These are phyloP conservation scores for Ceratonia siliqua DNA, from an alignment of 306 rosid genomes.

Conservation along the genomic window DNA sequence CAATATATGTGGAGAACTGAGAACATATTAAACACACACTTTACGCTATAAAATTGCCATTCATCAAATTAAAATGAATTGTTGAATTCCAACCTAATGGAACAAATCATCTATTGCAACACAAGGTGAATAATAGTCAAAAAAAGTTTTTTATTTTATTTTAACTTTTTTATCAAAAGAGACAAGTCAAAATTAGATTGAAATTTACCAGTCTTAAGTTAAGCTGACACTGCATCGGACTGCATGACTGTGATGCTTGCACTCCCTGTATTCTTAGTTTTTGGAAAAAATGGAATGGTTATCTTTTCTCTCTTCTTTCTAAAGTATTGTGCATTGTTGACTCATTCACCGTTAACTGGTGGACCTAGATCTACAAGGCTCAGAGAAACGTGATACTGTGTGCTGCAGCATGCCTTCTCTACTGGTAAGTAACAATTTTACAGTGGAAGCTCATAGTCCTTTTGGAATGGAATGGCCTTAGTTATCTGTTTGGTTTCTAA, in stretches of 20 bases:
- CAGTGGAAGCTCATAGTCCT: neutral
- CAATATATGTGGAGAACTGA: neutral
- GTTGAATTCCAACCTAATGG: neutral
- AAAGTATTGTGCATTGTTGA: neutral
- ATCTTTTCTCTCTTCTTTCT: neutral
- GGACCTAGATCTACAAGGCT: constrained; percentile 82
- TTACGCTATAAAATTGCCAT: neutral
- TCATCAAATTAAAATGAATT: neutral
- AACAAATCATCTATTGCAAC: neutral
- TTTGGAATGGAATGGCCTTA: constrained; percentile 9
- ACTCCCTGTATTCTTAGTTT: neutral
- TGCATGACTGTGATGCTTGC: neutral
- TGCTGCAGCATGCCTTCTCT: constrained; percentile 70
- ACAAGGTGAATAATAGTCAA: neutral
- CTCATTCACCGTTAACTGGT: constrained; percentile 34
- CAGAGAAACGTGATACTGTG: constrained; percentile 91
- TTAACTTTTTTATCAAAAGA: neutral
- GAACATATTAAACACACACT: neutral
- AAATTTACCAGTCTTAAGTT: constrained; percentile 7
- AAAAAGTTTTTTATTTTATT: neutral
- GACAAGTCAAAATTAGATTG: neutral
- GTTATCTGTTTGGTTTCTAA: constrained; percentile 8
- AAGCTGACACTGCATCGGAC: constrained; percentile 1
- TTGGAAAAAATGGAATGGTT: neutral
- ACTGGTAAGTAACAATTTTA: constrained; percentile 61